A percentile compares a stretch with the other conserved stretches of the same genome.
These are phyloP conservation scores for Hemileccinum impolitum DNA, from an alignment of 768 basidiomycete genomes.

Conservation along the genomic window DNA sequence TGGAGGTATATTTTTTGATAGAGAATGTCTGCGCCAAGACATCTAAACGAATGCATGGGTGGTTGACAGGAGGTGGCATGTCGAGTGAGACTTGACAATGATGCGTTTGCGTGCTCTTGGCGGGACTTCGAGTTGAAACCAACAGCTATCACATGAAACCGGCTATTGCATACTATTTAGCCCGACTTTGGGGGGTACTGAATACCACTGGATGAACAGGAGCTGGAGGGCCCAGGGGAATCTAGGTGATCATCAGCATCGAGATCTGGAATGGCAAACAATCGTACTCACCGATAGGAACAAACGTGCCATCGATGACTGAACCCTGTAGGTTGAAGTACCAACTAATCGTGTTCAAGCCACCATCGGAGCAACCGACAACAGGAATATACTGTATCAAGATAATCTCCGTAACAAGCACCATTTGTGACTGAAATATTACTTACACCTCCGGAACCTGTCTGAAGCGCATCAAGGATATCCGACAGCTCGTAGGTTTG, in stretches of 20 bases:
- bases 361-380: conserved; percentile 40
- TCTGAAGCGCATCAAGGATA: conserved; percentile 52
- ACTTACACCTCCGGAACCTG: conserved; percentile 47
- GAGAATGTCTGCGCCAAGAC: conserved; percentile 44
- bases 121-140: too few species aligned
- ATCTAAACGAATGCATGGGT: conserved; percentile 44
- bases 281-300: conserved; percentile 49
- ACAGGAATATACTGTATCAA: conserved; percentile 43
- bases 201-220: conserved; percentile 57
- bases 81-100: too few species aligned
- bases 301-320: conserved; percentile 61
- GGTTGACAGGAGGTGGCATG: too few species aligned
- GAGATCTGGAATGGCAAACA: not conserved
- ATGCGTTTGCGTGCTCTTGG: too few species aligned
- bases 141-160: too few species aligned
- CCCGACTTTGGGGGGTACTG: conserved; percentile 54
- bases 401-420: not conserved
- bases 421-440: not conserved
- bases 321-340: conserved; percentile 67
- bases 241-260: conserved; percentile 34
- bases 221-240: conserved; percentile 40
- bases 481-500: conserved; percentile 55
- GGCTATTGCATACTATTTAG: not conserved
- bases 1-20: conserved; percentile 37
- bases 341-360: conserved; percentile 49